Evolutionary conservation across 306 rosid species (phyloP), one percentile per base, ranked within the genome.

Genomic region (Dalbergia cochinchinensis): DNA sequence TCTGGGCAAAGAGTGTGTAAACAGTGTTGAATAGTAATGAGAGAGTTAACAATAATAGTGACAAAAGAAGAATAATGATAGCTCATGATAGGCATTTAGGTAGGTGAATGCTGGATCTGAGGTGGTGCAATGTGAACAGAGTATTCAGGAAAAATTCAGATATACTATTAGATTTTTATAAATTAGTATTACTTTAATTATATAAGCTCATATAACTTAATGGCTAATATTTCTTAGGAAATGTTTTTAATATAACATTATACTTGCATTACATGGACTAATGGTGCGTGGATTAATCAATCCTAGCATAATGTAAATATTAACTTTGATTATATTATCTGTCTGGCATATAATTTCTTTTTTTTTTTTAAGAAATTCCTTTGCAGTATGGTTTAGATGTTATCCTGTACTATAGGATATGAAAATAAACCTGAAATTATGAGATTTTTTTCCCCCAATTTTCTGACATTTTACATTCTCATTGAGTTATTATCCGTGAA

Each of bases 31-130:
- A 26, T 77, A 44, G 39, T 55, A 59, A 73, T 26, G 41, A 37
- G 34, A 60, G 50, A 68, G 78, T 7, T 68, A 37, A 77, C 44
- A 31, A 57, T 31, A 44, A 12, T 19, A 71, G 35, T 39, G 51
- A 8, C 34, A 41, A 26, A 67, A 5, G 33, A 76, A 16, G 60
- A 53, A 18, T 10, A 76, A 53, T 65, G 65, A 35, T 26, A 65
- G 77, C 62, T 41, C 47, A 59, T 79, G 31, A 57, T 78, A 59
- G 58, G 31, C 2, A 26, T 26, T 26, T 26, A 26, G 31, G 34
- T 55, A 55, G 65, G 22, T 37, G 67, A 78, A 64, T 65, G 73
- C 54, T 58, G 70, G 50, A 55, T 78, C 39, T 64, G 65, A 14
- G 16, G 35, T 22, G 31, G 31, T 42, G 14, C 33, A 51, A 45